Conservation (phyloP, 192 early-diverging fungal genomes). For the Pilobolus umbonatus region DNA sequence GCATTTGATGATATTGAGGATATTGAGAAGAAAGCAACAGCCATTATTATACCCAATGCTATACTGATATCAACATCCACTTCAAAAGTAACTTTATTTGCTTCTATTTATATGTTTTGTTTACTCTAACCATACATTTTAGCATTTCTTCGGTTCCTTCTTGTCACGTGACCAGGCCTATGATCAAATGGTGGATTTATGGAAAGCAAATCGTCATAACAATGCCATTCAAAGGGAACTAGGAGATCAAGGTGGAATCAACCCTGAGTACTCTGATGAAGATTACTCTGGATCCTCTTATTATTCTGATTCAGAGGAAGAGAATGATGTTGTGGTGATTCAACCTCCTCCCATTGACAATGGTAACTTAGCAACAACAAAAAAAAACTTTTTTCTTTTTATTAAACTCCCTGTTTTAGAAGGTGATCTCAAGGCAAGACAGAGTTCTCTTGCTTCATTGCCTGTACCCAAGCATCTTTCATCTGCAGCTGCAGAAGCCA, state of each 20-base stretch:
- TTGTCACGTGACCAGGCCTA: conserved; percentile 77
- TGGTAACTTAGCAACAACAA: not conserved
- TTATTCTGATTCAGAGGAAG: conserved; percentile 7
- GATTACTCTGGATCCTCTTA: not conserved
- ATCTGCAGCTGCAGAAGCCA: conserved; percentile 11
- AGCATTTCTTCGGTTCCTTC: conserved; percentile 83
- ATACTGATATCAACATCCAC: conserved; percentile 71
- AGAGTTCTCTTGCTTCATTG: conserved; percentile 24
- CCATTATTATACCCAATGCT: conserved; percentile 84
- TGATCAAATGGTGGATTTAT: conserved; percentile 66
- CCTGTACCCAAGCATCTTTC: conserved; percentile 17
- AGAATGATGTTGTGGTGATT: conserved; percentile 1
- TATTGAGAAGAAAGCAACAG: conserved; percentile 82
- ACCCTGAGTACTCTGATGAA: conserved; percentile 3
- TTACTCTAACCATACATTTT: not conserved
- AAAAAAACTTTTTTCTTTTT: conserved; percentile 2
- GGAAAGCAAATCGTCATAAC: conserved; percentile 33
- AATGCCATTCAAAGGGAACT: not conserved
- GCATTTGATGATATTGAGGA: conserved; percentile 71
- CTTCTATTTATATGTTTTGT: not conserved
- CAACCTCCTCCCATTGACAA: too few species aligned
- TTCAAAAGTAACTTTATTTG: conserved; percentile 37
- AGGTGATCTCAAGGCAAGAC: conserved; percentile 10
- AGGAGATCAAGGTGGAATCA: not conserved
- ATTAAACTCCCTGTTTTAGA: conserved; percentile 1